Percentiles rank a stretch among this genome's conserved stretches.
These are phyloP conservation scores for Puccinia novopanici DNA, from an alignment of 1,284 basidiomycete genomes.

Conservation along the genomic window DNA sequence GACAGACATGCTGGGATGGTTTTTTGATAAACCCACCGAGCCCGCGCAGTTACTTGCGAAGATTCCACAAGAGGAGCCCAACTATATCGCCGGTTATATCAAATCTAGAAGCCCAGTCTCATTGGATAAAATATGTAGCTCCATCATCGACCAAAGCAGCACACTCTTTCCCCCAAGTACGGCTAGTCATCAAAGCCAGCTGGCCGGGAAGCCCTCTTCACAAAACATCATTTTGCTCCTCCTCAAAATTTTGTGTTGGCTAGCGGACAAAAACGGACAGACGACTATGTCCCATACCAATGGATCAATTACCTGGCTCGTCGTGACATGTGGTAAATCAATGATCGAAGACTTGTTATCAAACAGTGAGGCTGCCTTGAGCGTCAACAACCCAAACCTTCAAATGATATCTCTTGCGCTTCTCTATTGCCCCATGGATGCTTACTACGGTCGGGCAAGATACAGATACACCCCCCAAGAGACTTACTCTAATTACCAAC, in stretches of 20 bases:
- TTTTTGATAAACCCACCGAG: slow-evolving; percentile 19
- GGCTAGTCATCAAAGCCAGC: not conserved
- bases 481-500: slow-evolving; percentile 31
- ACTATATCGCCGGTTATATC: slow-evolving; percentile 22
- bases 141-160: slow-evolving; percentile 28
- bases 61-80: not conserved
- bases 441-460: slow-evolving; percentile 11
- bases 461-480: not conserved
- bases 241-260: slow-evolving; percentile 36
- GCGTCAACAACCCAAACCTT: slow-evolving; percentile 6
- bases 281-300: slow-evolving; percentile 18
- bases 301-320: slow-evolving; percentile 16
- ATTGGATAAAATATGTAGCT: slow-evolving; percentile 44
- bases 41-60: not conserved
- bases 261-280: slow-evolving; percentile 25
- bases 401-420: slow-evolving; percentile 38
- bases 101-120: slow-evolving; percentile 30
- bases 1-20: slow-evolving; percentile 32
- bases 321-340: slow-evolving; percentile 34
- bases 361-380: slow-evolving; percentile 32
- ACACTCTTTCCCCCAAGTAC: slow-evolving; percentile 19
- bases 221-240: slow-evolving; percentile 28
- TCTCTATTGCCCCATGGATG: slow-evolving; percentile 39
- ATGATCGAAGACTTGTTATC: slow-evolving; percentile 39
- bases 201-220: not conserved